These are phyloP conservation scores for Monosporascus sp. DNA, from an alignment of 2,329 filamentous ascomycete genomes.

Conservation along the genomic window DNA sequence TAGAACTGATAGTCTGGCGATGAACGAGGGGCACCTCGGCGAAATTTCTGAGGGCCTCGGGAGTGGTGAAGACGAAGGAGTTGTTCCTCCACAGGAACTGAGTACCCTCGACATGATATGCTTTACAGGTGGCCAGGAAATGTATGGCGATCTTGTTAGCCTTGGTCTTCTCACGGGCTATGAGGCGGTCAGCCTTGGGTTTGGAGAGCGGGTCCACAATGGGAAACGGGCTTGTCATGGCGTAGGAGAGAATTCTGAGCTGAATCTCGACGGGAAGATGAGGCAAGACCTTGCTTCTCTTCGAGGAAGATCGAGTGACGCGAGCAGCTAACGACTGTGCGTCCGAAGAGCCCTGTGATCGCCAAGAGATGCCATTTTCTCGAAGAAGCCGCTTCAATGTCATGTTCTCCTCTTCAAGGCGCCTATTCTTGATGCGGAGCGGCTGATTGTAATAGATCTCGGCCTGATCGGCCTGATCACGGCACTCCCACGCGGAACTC, in stretches of 20 bases:
- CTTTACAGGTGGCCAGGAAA: slow-evolving; percentile 46
- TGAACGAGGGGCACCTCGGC: slow-evolving; percentile 37
- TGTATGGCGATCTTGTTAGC: slow-evolving; percentile 47
- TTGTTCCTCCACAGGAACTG: slow-evolving; percentile 48
- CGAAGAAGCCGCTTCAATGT: slow-evolving; percentile 46
- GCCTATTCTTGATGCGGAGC: slow-evolving; percentile 40
- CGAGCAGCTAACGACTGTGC: slow-evolving; percentile 6
- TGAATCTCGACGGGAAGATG: slow-evolving; percentile 48
- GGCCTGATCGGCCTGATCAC: slow-evolving; percentile 47
- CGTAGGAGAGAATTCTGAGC: slow-evolving; percentile 45
- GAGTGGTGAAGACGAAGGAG: slow-evolving; percentile 49
- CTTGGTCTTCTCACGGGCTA: slow-evolving; percentile 36
- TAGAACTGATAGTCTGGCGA: slow-evolving; percentile 38
- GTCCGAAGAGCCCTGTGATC: slow-evolving; percentile 20
- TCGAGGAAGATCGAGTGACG: slow-evolving; percentile 22
- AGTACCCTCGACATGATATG: slow-evolving; percentile 44
- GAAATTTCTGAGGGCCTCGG: slow-evolving; percentile 44
- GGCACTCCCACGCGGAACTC: slow-evolving; percentile 42
- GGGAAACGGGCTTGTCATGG: slow-evolving; percentile 42
- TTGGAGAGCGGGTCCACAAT: slow-evolving; percentile 51
- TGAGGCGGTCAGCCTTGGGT: slow-evolving; percentile 37
- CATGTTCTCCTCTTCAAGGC: slow-evolving; percentile 44
- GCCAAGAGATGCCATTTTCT: slow-evolving; percentile 49
- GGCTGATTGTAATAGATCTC: slow-evolving; percentile 43
- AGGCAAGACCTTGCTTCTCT: slow-evolving; percentile 26